A percentile compares a stretch with the other conserved stretches of the same genome.
phyloP scores from a whole-genome alignment of 495 filamentous ascomycete genomes.

The Xylaria flabelliformis region DNA sequence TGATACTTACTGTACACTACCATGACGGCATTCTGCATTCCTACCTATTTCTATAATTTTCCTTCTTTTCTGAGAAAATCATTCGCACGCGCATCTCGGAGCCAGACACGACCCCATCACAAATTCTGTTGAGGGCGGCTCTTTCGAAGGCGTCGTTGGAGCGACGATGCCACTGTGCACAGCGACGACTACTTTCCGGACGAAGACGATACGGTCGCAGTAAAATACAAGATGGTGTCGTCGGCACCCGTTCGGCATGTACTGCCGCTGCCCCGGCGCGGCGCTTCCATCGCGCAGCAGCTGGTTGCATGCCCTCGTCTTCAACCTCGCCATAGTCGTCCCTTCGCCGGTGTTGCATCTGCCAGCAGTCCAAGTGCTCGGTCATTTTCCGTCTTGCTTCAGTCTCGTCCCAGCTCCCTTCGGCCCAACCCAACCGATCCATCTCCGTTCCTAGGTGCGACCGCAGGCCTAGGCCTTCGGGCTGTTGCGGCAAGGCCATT shows the following conservation, averaged over 20 bases:
- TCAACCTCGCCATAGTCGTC: not conserved
- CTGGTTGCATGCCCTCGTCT: not conserved
- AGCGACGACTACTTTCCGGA: slow-evolving; percentile 21
- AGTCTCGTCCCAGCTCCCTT: not conserved
- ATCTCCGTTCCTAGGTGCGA: not conserved
- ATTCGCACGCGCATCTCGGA: not conserved
- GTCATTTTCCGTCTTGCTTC: not conserved
- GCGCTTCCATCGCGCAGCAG: slow-evolving; percentile 16
- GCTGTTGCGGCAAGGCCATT: slow-evolving; percentile 1
- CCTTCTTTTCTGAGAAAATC: not conserved
- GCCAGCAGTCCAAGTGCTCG: not conserved
- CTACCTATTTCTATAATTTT: not conserved
- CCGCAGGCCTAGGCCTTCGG: not conserved
- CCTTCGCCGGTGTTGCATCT: not conserved
- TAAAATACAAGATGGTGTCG: slow-evolving; percentile 27
- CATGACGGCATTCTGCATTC: slow-evolving; percentile 28
- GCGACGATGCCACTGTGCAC: slow-evolving; percentile 28
- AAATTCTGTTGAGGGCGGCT: not conserved
- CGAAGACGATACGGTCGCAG: slow-evolving; percentile 25
- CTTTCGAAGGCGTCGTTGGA: slow-evolving; percentile 25
- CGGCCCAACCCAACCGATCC: not conserved
- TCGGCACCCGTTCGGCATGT: slow-evolving; percentile 23
- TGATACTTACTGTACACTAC: not conserved
- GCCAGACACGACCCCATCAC: not conserved
- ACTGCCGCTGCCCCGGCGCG: slow-evolving; percentile 17